Evolutionary conservation across 768 basidiomycete genomes (phyloP), one percentile per base, ranked within the genome.

Genomic region (Macrolepiota albuminosa): DNA sequence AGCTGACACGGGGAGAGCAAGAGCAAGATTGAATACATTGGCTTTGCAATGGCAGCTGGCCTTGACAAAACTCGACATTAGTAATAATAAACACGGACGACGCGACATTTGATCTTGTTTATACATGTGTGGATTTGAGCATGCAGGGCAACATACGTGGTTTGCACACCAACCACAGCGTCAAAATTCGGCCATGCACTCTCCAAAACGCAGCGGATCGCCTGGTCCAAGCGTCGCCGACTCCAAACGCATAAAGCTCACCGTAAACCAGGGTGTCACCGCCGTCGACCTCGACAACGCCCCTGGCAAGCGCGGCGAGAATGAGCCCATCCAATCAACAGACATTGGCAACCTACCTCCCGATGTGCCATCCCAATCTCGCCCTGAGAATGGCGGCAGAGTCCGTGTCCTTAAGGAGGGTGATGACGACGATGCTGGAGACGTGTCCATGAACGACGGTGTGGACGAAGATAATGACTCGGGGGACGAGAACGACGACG

Each of bases 271-370:
- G 67, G 87, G 88, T n/a, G 88, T 81, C 29, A 77, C 83, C 5
- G 82, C 86, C 24, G 88, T 93, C 14, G 91, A 95, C 75, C 86
- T 87, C 26, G 86, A 92, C 61, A 77, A 75, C 64, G 92, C 92
- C 26, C 81, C 82, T 0, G 94, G 94, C 64, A 95, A 95, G 75
- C 89, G 92, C 64, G 84, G 85, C 70, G 94, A 95, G 74, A 83
- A 91, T 59, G 93, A 94, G 67, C 93, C 93, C 51, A 79, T 95
- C 60, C 81, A 84, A 63, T 84, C 86, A 48, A 84, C 85, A 21
- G 91, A 94, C 64, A 82, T 95, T 64, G 88, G 81, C 40, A 95
- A 95, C 75, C 75, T 95, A 9, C 74, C 75, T n/a, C 73, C 78
- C 2, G 78, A 78, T 33, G 74, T 65, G 34, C 63, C 76, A 46